Evolutionary conservation across 2,329 filamentous ascomycete genomes (phyloP), one percentile per base, ranked within the genome.

Genomic region (Neopestalotiopsis rosae): DNA sequence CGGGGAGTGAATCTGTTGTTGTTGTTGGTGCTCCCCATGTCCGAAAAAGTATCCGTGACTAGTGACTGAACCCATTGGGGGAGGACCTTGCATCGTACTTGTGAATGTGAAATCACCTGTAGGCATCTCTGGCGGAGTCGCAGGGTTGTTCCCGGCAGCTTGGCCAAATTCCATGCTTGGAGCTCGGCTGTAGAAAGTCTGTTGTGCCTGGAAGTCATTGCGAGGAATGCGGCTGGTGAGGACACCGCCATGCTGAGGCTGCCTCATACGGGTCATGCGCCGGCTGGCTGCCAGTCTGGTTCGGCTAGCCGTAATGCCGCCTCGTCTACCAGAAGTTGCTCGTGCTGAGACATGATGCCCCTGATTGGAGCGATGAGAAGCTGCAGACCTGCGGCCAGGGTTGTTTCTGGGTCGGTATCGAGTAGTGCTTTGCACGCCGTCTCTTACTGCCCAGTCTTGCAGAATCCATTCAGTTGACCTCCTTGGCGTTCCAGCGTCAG

Each of bases 381-480:
- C 64, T 13, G 67, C 34, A n/a, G 67, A 57, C 45, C 74, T 72
- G 20, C 74, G 67, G 61, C 78, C 74, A 69, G 81, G 75, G 69
- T 81, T 81, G 32, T 75, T 78, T 73, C 90, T 91, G 17, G 45
- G 17, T 72, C 92, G 89, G 79, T 93, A 94, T 72, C 91, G 85
- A 1, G 95, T 98, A 0, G 95, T 98, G 69, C 94, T 95, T 79
- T 94, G 90, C 64, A 98, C 92, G 32, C 93, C 93, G 30, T 91
- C 82, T 24, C 81, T 80, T 40, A 94, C 82, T 0, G 94, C 93
- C 79, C 91, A 90, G 1, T 89, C 83, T 45, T 91, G 90, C 32
- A 98, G 83, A 58, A 90, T 87, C 95, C 95, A 98, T 79, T 92
- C 89, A 63, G 88, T 90, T 1, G 88, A 88, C 77, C 92, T 94